A percentile compares a stretch with the other conserved stretches of the same genome.
phyloP scores from a whole-genome alignment of 78 protist species.

The Protostelium mycophagum region DNA sequence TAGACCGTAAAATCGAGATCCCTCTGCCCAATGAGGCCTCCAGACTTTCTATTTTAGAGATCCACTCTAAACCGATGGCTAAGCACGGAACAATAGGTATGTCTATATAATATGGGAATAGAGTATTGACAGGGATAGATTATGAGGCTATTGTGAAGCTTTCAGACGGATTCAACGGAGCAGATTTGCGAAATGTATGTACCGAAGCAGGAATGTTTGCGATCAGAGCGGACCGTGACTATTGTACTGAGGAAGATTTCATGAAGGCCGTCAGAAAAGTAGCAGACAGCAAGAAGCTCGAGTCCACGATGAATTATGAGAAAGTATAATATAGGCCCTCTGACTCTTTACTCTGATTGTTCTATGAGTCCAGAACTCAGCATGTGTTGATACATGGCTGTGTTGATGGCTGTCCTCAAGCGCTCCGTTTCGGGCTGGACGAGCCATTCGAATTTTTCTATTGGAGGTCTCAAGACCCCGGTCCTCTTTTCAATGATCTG shows the following conservation, averaged over 20 bases:
- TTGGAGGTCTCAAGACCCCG: too few species aligned
- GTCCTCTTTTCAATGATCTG: too few species aligned
- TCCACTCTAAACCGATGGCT: slow-evolving; percentile 91
- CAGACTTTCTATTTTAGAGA: slow-evolving; percentile 90
- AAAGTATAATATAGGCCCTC: too few species aligned
- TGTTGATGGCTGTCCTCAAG: too few species aligned
- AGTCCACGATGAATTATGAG: slow-evolving; percentile 65
- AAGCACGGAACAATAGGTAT: slow-evolving; percentile 93
- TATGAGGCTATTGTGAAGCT: slow-evolving; percentile 95
- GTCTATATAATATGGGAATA: slow-evolving; percentile 6
- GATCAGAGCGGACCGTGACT: slow-evolving; percentile 93
- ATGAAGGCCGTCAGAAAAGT: slow-evolving; percentile 97
- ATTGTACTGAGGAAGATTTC: slow-evolving; percentile 93
- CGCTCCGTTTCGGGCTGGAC: too few species aligned
- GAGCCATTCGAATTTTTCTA: too few species aligned
- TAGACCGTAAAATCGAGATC: slow-evolving; percentile 92
- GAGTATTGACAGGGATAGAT: slow-evolving; percentile 30
- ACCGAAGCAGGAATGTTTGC: slow-evolving; percentile 99
- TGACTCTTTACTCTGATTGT: too few species aligned
- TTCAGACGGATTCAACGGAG: slow-evolving; percentile 98
- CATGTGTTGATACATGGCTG: too few species aligned
- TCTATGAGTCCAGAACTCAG: too few species aligned
- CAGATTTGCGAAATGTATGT: slow-evolving; percentile 98
- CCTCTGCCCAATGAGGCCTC: slow-evolving; percentile 97
- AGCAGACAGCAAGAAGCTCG: slow-evolving; percentile 94